Evolutionary conservation across 768 basidiomycete genomes (phyloP).

Genomic region (Leccinum barrowsii): DNA sequence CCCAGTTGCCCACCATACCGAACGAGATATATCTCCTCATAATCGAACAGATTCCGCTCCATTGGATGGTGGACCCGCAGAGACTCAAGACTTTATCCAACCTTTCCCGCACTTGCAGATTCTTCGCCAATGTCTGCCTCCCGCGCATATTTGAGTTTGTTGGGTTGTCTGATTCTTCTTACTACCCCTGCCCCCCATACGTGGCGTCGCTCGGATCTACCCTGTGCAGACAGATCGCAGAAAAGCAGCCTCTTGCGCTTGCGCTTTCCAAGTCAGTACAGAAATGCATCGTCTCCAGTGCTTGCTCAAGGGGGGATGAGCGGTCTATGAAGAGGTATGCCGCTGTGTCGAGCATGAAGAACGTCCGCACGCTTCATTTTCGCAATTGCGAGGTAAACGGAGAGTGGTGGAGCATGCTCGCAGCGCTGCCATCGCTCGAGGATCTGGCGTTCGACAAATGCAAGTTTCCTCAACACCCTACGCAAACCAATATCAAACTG

Average conservation of each 20-base stretch:
- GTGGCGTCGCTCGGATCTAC: background rate
- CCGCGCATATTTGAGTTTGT: background rate
- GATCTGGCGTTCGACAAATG: background rate
- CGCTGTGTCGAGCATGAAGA: background rate
- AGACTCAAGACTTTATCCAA: no score
- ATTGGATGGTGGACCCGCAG: no score
- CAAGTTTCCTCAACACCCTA: background rate
- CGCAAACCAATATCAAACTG: background rate
- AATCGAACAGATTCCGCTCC: no score
- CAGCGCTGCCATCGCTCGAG: background rate
- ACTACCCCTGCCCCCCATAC: no score
- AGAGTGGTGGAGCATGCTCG: background rate
- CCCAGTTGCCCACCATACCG: no score
- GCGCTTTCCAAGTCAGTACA: background rate
- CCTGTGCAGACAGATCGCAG: background rate
- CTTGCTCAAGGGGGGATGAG: background rate
- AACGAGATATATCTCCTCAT: no score
- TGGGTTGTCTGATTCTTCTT: background rate
- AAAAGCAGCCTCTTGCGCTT: background rate
- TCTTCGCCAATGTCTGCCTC: background rate
- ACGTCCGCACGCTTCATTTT: background rate
- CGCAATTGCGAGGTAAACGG: background rate
- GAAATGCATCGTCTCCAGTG: no score
- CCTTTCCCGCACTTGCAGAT: no score
- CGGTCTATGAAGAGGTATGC: background rate